Base-by-base conservation (phyloP, 1,284 basidiomycete genomes). In the Malassezia arunalokei region DNA sequence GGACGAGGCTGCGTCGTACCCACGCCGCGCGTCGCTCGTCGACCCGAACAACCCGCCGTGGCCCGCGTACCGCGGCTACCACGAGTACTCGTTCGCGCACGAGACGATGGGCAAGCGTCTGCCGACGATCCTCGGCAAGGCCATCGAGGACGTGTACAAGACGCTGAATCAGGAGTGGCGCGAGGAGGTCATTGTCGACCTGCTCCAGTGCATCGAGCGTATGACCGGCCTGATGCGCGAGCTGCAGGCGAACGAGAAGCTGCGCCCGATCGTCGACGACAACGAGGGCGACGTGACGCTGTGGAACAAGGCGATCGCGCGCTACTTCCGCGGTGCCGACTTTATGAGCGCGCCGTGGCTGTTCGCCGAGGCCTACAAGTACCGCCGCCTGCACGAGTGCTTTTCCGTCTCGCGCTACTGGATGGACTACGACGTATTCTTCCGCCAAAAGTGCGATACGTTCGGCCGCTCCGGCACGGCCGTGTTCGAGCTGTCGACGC, bases 1-100 rank as follows among this genome's bases (percentile, higher is more conserved):
- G 24, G 58, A 58, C 48, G 32, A 14, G 12, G 15, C 15, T 11
- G 27, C 27, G 14, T 15, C n/a, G 24, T 56, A 40, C 30, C 57
- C 57, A 2, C 54, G 47, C 31, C 42, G 31, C 6, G 40, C 48
- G 14, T 59, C 45, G 41, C 47, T 30, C 15, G 68, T 56, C 54
- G 77, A 90, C 74, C 87, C 88, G 37, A 87, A 95, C 77, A 89
- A 94, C 77, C 91, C 91, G 30, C 91, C 91, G 45, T 95, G 89
- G 90, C 90, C 90, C 29, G 89, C 76, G 1, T 76, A 75, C 68
- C 54, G 89, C 57, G 90, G 90, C 8, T 94, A 94, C 76, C 89
- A 94, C 75, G 86, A 90, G 75, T 94, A 89, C 75, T 91, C 88
- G 1, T 91, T 91, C 74, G 88, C 89, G 48, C 85, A 91, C 39